These are phyloP conservation scores for Phytopythium cucurbitacearum DNA, from an alignment of 352 stramenopile genomes.

Conservation along the genomic window DNA sequence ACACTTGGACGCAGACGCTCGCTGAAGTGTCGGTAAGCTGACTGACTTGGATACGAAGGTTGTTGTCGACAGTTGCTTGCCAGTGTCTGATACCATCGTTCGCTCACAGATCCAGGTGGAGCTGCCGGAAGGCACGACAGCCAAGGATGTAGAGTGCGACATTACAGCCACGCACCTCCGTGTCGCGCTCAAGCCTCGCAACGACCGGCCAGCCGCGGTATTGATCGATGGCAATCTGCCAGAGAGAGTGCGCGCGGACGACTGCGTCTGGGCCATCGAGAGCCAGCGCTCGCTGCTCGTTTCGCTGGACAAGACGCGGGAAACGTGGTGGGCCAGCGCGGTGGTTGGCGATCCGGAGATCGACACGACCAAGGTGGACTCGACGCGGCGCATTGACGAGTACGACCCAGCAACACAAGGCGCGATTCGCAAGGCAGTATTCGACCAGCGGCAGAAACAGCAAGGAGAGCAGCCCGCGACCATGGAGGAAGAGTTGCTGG, in stretches of 20 bases:
- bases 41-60: neutral
- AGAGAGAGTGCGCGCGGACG: conserved; percentile 94
- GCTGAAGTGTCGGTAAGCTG: conserved; percentile 88
- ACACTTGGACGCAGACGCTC: conserved; percentile 98
- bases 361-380: conserved; percentile 96
- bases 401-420: conserved; percentile 96
- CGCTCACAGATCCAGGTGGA: conserved; percentile 70
- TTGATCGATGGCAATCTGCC: conserved; percentile 85
- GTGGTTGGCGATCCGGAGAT: conserved; percentile 93
- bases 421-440: conserved; percentile 99
- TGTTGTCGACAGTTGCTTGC: neutral
- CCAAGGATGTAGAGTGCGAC: conserved; percentile 88
- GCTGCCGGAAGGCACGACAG: conserved; percentile 85
- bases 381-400: conserved; percentile 94
- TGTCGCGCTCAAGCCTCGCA: conserved; percentile 61
- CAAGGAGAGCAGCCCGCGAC: conserved; percentile 89
- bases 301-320: conserved; percentile 95
- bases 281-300: conserved; percentile 66
- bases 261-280: conserved; percentile 97
- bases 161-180: conserved; percentile 88
- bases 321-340: conserved; percentile 97
- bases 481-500: conserved; percentile 89
- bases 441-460: conserved; percentile 92
- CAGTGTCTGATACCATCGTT: neutral
- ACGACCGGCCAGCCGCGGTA: neutral